Conservation (phyloP, 2,329 filamentous ascomycete genomes). For the Nothophaeocryptopus gaeumannii region DNA sequence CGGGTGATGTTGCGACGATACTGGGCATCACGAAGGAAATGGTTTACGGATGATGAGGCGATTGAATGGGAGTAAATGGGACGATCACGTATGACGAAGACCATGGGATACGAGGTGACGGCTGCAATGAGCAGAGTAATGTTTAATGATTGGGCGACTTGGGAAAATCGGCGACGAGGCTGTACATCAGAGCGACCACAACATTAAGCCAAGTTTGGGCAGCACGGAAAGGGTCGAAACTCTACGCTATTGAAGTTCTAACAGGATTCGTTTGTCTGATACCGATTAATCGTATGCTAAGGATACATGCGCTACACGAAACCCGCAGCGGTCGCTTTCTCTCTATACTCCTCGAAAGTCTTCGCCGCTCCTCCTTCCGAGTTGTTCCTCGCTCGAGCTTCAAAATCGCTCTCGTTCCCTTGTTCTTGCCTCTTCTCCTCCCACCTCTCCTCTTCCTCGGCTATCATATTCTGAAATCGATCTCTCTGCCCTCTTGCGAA, state of each 20-base stretch:
- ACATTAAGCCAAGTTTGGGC: no score
- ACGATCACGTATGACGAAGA: no score
- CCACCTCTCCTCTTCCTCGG: conserved; percentile 47
- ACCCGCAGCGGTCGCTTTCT: conserved; percentile 39
- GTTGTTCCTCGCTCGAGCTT: conserved; percentile 30
- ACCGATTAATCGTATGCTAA: background rate
- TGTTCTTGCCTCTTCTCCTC: conserved; percentile 37
- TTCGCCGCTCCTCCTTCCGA: conserved; percentile 30
- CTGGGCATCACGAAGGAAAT: no score
- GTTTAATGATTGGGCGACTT: no score
- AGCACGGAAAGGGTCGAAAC: no score
- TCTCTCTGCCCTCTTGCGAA: conserved; percentile 43
- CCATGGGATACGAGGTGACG: no score
- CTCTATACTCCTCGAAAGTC: conserved; percentile 49
- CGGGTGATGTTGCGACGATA: no score
- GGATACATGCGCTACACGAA: conserved; percentile 20
- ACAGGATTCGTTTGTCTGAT: conserved; percentile 11
- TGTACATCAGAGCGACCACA: no score
- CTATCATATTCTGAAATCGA: conserved; percentile 40
- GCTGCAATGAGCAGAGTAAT: no score
- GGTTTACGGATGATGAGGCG: no score
- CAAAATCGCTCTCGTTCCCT: conserved; percentile 28
- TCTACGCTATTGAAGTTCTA: background rate
- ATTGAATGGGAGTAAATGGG: no score
- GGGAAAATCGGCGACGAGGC: no score